Conservation (phyloP, 306 rosid genomes). For the Dryas alaskensis region DNA sequence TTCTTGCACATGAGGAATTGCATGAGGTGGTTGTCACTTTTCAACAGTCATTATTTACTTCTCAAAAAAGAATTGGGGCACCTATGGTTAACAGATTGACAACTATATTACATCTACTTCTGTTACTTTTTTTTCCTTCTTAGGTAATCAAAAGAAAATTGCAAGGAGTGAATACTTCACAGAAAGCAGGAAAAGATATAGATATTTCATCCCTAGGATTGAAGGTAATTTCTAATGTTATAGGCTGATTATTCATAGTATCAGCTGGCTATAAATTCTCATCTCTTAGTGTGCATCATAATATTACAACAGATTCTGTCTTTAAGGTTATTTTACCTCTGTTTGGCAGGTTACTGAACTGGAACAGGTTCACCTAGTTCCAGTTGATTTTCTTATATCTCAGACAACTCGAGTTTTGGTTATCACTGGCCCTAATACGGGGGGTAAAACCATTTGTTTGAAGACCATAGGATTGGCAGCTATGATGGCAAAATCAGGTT, state of each 20-base stretch:
- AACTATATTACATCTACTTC: background rate
- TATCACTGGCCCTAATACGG: constrained; percentile 94
- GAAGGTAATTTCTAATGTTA: constrained; percentile 13
- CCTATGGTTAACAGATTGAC: background rate
- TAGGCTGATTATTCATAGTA: constrained; percentile 10
- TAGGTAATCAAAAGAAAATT: constrained; percentile 30
- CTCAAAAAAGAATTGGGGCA: background rate
- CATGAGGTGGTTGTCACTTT: constrained; percentile 16
- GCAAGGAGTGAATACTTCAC: constrained; percentile 15
- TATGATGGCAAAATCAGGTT: constrained; percentile 99
- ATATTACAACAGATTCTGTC: constrained; percentile 15
- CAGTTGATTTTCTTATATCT: constrained; percentile 74
- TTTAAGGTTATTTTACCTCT: constrained; percentile 6
- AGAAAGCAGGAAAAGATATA: constrained; percentile 28
- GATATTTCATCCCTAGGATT: constrained; percentile 23
- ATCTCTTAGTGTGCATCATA: constrained; percentile 21
- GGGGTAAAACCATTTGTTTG: constrained; percentile 92
- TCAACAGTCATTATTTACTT: background rate
- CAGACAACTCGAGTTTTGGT: constrained; percentile 68
- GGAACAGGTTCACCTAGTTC: constrained; percentile 61
- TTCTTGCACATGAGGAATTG: background rate
- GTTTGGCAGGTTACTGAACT: constrained; percentile 54
- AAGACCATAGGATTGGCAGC: constrained; percentile 93
- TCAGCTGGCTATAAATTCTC: constrained; percentile 6
- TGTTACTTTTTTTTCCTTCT: background rate